A percentile compares a stretch with the other conserved stretches of the same genome.
These are phyloP conservation scores for Daldinia sp. DNA, from an alignment of 2,329 filamentous ascomycete genomes.

Conservation along the genomic window DNA sequence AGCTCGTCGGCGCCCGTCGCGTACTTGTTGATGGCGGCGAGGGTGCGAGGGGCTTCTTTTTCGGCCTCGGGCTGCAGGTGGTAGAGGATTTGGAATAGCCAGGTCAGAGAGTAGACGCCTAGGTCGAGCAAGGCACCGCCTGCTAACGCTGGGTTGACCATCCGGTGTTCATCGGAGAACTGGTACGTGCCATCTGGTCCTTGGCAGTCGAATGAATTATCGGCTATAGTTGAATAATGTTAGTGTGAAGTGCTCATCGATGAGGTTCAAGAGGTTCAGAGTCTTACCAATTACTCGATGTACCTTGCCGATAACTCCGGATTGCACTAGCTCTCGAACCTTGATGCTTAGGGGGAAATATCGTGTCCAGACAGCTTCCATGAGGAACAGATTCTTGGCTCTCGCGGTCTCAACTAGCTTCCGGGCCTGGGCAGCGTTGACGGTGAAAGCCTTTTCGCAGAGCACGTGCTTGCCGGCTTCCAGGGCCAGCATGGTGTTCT, in stretches of 20 bases:
- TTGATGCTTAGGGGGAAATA: constrained; percentile 88
- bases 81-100: constrained; percentile 91
- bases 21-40: constrained; percentile 78
- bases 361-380: constrained; percentile 92
- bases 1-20: constrained; percentile 80
- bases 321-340: constrained; percentile 72
- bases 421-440: constrained; percentile 81
- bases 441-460: constrained; percentile 91
- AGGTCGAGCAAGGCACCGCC: constrained; percentile 87
- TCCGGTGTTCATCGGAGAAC: constrained; percentile 74
- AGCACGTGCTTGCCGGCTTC: constrained; percentile 88
- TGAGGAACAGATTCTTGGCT: constrained; percentile 79
- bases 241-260: not conserved
- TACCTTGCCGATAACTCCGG: constrained; percentile 69
- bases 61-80: constrained; percentile 77
- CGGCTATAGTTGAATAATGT: constrained; percentile 55
- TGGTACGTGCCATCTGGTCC: constrained; percentile 65
- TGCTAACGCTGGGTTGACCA: constrained; percentile 85
- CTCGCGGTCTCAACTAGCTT: constrained; percentile 78
- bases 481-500: constrained; percentile 87
- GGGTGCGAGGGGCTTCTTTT: constrained; percentile 76
- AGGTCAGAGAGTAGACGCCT: constrained; percentile 89
- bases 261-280: not conserved
- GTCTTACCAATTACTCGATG: constrained; percentile 67
- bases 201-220: constrained; percentile 71